A percentile compares a stretch with the other conserved stretches of the same genome.
These are phyloP conservation scores for Helotiales sp. DNA, from an alignment of 2,329 filamentous ascomycete genomes.

Conservation along the genomic window DNA sequence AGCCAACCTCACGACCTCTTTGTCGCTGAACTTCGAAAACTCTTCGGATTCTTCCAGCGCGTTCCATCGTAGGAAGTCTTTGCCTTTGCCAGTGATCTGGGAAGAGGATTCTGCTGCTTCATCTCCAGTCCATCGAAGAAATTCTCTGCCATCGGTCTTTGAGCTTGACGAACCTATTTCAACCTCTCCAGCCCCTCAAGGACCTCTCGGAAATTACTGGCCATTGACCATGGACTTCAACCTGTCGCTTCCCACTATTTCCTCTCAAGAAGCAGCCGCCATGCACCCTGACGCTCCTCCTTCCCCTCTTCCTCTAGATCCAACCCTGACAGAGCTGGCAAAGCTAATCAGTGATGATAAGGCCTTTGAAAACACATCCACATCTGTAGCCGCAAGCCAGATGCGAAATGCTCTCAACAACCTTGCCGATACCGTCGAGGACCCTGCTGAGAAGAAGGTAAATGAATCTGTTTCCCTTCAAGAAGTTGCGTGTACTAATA, in stretches of 20 bases:
- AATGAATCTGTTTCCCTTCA: conserved; percentile 24
- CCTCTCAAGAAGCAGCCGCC: conserved; percentile 4
- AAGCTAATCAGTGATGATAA: conserved; percentile 47
- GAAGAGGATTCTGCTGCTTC: too few species aligned
- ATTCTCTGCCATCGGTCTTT: too few species aligned
- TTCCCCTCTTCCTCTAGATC: conserved; percentile 6
- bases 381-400: conserved; percentile 94
- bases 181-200: too few species aligned
- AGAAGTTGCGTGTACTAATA: conserved; percentile 14
- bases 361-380: conserved; percentile 99
- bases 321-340: conserved; percentile 23
- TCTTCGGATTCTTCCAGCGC: too few species aligned
- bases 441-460: conserved; percentile 83
- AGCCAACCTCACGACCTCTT: too few species aligned
- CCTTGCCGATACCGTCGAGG: conserved; percentile 85
- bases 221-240: too few species aligned
- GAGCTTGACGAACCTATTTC: too few species aligned
- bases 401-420: conserved; percentile 98
- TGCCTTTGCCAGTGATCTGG: too few species aligned
- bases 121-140: too few species aligned
- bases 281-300: not conserved
- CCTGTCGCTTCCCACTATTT: not conserved
- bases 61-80: too few species aligned
- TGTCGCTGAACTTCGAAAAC: too few species aligned
- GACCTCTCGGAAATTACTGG: not conserved